A percentile compares a stretch with the other conserved stretches of the same genome.
Conservation (phyloP, 2,329 filamentous ascomycete species). For the Hirsutella rhossiliensis region DNA sequence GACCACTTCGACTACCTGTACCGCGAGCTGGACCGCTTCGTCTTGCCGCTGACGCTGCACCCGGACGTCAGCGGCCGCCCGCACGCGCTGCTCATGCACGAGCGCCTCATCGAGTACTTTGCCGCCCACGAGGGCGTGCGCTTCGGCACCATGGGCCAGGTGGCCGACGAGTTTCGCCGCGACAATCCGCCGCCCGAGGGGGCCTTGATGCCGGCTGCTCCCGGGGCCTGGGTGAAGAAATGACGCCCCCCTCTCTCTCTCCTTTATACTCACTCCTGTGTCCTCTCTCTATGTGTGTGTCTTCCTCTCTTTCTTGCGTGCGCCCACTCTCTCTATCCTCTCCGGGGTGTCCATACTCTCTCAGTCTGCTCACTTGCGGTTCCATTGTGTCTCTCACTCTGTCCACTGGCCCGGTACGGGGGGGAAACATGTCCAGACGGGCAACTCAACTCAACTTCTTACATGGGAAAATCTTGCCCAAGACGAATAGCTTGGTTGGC, state of each 20-base stretch:
- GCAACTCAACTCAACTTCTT: too few species aligned
- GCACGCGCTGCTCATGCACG: constrained; percentile 62
- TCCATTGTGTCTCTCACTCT: too few species aligned
- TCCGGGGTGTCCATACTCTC: too few species aligned
- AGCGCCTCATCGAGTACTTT: constrained; percentile 54
- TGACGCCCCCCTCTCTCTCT: neutral
- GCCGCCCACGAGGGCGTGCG: constrained; percentile 49
- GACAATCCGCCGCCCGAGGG: constrained; percentile 45
- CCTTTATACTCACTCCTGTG: too few species aligned
- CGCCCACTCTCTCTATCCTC: too few species aligned
- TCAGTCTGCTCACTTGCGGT: too few species aligned
- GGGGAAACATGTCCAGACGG: too few species aligned
- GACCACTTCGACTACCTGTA: constrained; percentile 66
- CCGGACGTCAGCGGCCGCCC: constrained; percentile 62
- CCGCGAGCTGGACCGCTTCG: constrained; percentile 63
- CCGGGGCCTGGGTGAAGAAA: neutral
- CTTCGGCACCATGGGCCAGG: constrained; percentile 59
- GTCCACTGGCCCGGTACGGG: too few species aligned
- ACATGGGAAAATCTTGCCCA: too few species aligned
- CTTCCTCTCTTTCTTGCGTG: neutral
- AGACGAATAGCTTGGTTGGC: too few species aligned
- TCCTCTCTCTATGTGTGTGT: neutral
- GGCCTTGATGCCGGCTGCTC: constrained; percentile 41
- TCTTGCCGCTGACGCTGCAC: constrained; percentile 68
- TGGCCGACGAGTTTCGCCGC: constrained; percentile 61